Evolutionary conservation across 179 eudicot genomes (phyloP), one percentile per base, ranked within the genome.

Genomic region (Camellia oleifera): DNA sequence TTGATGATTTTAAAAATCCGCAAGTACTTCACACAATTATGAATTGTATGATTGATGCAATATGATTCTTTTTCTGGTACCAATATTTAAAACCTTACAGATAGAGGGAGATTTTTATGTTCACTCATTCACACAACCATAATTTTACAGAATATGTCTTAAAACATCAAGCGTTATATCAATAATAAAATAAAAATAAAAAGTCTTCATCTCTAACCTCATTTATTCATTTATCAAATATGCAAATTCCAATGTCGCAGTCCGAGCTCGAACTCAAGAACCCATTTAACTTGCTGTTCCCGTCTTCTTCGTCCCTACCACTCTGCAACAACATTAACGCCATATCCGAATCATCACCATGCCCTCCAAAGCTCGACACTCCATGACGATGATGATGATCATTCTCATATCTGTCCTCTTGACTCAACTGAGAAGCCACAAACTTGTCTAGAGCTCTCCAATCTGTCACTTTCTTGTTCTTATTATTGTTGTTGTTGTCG

Each of bases 401-500:
- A 40, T 42, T 74, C 17, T 63, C 81, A 32, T 75, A 64, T 80
- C 77, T 73, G 23, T 85, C 84, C 53, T 88, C 91, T 70, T 93
- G 97, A 76, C 98, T 95, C 82, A 95, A 80, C 81, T 95, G 98
- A 61, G 98, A 90, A 7, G 98, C 98, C 26, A 95, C 98, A 83
- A 95, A 93, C 81, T 92, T 93, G 75, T 95, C 98, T 26, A 95
- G 87, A 13, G 84, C 92, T 78, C 98, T 92, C 98, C 98, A 95
- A 81, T 95, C 97, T 0, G 89, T 87, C 77, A 91, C 90, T 81
- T 87, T 84, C 62, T 87, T 87, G 2, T 69, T 76, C 11, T 50
- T 69, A 7, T 44, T 26, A 11, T 52, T 57, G 42, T 11, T 2
- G 11, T 23, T 67, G 11, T 69, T 74, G n/a, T 26, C 67, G 12